A percentile compares a stretch with the other conserved stretches of the same genome.
Evolutionary conservation across 345 rosid species (phyloP).

Genomic region (Aethionema arabicum): DNA sequence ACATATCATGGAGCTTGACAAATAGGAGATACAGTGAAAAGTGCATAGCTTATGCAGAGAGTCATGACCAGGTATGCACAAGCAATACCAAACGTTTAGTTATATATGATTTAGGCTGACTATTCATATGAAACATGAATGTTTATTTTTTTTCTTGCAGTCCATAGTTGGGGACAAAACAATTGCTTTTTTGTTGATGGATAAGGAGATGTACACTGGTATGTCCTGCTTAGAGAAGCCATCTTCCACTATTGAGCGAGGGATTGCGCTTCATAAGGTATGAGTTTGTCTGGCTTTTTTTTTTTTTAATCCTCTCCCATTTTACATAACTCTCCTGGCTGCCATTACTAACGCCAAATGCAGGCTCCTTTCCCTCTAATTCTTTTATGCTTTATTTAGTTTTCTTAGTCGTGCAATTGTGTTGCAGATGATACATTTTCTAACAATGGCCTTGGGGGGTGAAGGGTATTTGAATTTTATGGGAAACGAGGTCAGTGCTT

Average conservation of each 20-base stretch:
- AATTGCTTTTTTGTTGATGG: constrained; percentile 67
- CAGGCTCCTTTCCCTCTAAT: not conserved
- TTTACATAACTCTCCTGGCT: not conserved
- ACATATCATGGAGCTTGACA: constrained; percentile 54
- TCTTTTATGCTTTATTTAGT: not conserved
- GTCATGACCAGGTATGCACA: constrained; percentile 71
- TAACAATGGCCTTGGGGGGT: constrained; percentile 79
- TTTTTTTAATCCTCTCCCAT: not conserved
- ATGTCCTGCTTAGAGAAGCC: constrained; percentile 66
- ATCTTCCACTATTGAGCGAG: constrained; percentile 58
- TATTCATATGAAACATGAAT: too few relatives aligned
- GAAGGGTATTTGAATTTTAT: constrained; percentile 84
- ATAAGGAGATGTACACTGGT: constrained; percentile 68
- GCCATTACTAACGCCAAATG: not conserved
- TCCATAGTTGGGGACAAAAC: constrained; percentile 84
- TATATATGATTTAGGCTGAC: too few relatives aligned
- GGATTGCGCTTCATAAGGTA: constrained; percentile 79
- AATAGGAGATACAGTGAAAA: constrained; percentile 78
- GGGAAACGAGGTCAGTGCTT: constrained; percentile 69
- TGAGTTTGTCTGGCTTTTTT: constrained; percentile 7
- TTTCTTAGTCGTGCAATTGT: constrained; percentile 3
- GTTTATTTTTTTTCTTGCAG: constrained; percentile 29
- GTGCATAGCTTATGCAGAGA: constrained; percentile 76
- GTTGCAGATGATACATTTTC: constrained; percentile 71
- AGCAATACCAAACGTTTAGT: too few relatives aligned